Conservation (phyloP, 176 grass and related monocot genomes). For the Olyra latifolia region DNA sequence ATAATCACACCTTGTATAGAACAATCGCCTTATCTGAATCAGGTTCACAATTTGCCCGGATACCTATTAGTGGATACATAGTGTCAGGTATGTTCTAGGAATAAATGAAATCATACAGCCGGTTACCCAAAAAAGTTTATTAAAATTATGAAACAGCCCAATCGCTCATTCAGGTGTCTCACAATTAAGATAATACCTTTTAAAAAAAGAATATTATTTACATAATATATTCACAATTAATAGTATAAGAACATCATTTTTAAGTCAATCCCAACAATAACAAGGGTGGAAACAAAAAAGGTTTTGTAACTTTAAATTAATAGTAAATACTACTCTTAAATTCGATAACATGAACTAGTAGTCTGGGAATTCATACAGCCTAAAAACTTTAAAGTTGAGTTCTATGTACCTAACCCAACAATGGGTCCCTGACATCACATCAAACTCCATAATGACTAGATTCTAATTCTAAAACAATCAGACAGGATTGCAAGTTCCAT, state of each 20-base stretch:
- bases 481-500: not conserved
- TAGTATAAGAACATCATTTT: not conserved
- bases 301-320: not conserved
- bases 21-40: slow-evolving; percentile 84
- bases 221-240: not conserved
- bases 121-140: not conserved
- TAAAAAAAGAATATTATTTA: not conserved
- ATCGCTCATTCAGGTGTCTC: not conserved
- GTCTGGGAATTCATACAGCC: slow-evolving; percentile 16
- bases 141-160: not conserved
- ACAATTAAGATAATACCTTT: not conserved
- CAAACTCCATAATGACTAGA: slow-evolving; percentile 29
- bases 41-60: slow-evolving; percentile 39
- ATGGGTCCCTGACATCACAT: slow-evolving; percentile 23
- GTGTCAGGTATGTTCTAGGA: slow-evolving; percentile 24
- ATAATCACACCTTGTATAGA: slow-evolving; percentile 78
- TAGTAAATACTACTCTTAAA: not conserved
- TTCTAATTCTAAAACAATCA: slow-evolving; percentile 31
- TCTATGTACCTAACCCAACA: slow-evolving; percentile 31
- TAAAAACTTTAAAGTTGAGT: slow-evolving; percentile 15
- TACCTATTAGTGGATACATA: slow-evolving; percentile 48
- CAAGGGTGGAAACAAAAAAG: not conserved
- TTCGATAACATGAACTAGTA: not conserved
- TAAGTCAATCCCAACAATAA: not conserved
- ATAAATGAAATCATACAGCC: slow-evolving; percentile 25